Conservation (phyloP, 768 basidiomycete genomes). For the Serendipita sp. region DNA sequence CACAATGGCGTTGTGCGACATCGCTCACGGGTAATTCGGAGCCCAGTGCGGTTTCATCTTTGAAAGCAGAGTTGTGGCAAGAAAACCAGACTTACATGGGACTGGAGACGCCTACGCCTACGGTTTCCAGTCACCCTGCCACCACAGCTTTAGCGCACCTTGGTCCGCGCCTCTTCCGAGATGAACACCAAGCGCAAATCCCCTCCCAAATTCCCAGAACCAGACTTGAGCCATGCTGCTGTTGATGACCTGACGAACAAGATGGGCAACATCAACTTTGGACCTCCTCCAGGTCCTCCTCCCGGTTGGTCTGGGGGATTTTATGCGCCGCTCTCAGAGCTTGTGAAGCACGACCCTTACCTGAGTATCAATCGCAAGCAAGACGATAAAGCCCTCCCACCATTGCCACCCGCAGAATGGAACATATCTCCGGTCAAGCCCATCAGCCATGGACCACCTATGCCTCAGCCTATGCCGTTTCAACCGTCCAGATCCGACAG, state of each 20-base stretch:
- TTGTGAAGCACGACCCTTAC: neutral
- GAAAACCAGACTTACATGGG: neutral
- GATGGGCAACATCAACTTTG: neutral
- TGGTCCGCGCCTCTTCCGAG: neutral
- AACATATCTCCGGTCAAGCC: neutral
- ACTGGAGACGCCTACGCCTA: too few species aligned
- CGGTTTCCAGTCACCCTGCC: neutral
- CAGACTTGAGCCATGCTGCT: neutral
- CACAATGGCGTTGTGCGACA: conserved; percentile 31
- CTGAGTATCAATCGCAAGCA: neutral
- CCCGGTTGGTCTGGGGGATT: neutral
- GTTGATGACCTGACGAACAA: neutral
- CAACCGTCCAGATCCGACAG: neutral
- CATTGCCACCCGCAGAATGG: neutral
- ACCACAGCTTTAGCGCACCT: neutral
- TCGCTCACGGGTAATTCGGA: conserved; percentile 34
- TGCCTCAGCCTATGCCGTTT: neutral
- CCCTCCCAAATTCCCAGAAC: neutral
- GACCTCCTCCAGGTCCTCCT: neutral
- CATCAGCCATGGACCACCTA: neutral
- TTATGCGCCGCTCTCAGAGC: neutral
- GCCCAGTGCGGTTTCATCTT: conserved; percentile 52
- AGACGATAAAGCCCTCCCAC: neutral
- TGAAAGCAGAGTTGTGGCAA: neutral
- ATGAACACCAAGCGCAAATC: neutral